Evolutionary conservation across 1,284 basidiomycete species (phyloP), one percentile per base, ranked within the genome.

Genomic region (Leccinum olivaceoglutinosum): DNA sequence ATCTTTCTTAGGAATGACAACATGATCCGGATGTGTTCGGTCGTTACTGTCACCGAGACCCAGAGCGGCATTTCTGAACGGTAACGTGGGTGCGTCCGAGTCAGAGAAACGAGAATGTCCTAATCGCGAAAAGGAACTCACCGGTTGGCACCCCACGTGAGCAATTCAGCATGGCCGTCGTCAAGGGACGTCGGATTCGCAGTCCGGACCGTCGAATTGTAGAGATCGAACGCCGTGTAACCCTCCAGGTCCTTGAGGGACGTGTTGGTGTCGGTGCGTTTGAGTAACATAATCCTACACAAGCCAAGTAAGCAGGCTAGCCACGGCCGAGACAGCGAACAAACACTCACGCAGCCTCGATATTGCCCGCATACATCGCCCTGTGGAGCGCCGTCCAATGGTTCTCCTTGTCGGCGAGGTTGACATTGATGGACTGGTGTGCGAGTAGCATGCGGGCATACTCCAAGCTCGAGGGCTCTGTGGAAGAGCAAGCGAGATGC

Each of bases 381-480:
- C 94, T 82, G 73, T 99, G 97, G 21, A 99, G 80, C 2, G 96
- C 85, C 0, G 95, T 97, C 89, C 95, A 98, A 63, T 90, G 89
- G 65, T 85, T 93, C 80, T 97, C 96, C 62, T 75, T 75, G 75
- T 99, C 96, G 63, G 82, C 79, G 7, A 92, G 67, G 69, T 99
- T 99, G 72, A 95, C 85, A 65, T 93, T 89, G 72, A 96, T 80
- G 32, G 79, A 78, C 1, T 92, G 88, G 68, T 94, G 89, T 10
- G 85, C 83, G 59, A 98, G 82, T n/a, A 98, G 80, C 59, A 92
- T 80, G 59, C 87, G 81, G 59, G 95, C 85, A 75, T 92, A 98
- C 71, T 94, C 90, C 67, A 92, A 75, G 46, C 87, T 85, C 39
- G 86, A 84, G 2, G 85, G 77, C 14, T 84, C 81, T 29, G 79